A percentile compares a stretch with the other conserved stretches of the same genome.
phyloP scores from a whole-genome alignment of 352 stramenopile genomes.

The Globisporangium radiosum region DNA sequence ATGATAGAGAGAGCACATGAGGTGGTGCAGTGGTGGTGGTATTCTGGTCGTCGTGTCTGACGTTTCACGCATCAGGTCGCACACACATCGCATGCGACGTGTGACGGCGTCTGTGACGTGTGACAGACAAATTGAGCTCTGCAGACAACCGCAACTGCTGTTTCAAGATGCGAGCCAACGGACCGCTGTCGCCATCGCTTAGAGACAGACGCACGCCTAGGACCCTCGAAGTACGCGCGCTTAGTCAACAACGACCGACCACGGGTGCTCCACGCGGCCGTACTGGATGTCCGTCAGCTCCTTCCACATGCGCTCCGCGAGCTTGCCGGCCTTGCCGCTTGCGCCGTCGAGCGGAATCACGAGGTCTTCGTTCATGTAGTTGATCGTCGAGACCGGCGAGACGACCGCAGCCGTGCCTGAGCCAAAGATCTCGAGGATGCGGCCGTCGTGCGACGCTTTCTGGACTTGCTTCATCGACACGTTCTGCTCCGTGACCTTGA shows the following conservation, averaged over 20 bases:
- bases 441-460: constrained; percentile 86
- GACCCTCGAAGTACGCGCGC: no score
- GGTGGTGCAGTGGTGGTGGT: no score
- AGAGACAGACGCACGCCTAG: no score
- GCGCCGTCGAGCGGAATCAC: constrained; percentile 84
- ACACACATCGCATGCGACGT: no score
- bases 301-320: constrained; percentile 88
- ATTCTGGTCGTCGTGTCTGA: no score
- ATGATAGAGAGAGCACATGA: no score
- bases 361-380: constrained; percentile 92
- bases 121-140: no score
- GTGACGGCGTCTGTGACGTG: no score
- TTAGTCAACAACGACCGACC: constrained; percentile 35
- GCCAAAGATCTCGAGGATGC: constrained; percentile 94
- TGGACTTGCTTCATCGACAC: constrained; percentile 94
- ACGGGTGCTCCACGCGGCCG: constrained; percentile 27
- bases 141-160: no score
- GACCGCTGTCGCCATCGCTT: no score
- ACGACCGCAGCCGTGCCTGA: constrained; percentile 94
- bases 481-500: constrained; percentile 92
- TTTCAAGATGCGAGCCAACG: no score
- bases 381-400: constrained; percentile 91
- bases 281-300: constrained; percentile 87
- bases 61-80: no score
- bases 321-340: constrained; percentile 73